Percentiles rank a stretch among this genome's conserved stretches.
Evolutionary conservation across 352 stramenopile genomes (phyloP).

Genomic region (Pythium aquatile): DNA sequence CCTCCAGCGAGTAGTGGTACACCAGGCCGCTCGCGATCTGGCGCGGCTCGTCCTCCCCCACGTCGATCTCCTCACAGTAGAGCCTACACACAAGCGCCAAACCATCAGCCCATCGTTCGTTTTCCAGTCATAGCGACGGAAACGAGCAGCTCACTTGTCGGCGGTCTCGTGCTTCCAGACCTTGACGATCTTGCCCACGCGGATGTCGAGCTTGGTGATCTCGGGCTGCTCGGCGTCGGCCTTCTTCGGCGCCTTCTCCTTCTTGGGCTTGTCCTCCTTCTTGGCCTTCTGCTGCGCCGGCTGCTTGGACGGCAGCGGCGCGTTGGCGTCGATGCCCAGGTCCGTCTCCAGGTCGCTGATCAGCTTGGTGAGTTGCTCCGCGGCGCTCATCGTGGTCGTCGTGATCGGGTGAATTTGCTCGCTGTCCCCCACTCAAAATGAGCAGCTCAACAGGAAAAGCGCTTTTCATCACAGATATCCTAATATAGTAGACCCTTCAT

Average conservation of each 20-base stretch:
- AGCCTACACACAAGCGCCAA: conserved; percentile 35
- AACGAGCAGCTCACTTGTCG: conserved; percentile 59
- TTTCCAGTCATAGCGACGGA: neutral
- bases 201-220: conserved; percentile 92
- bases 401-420: conserved; percentile 12
- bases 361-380: conserved; percentile 66
- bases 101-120: neutral
- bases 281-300: conserved; percentile 16
- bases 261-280: conserved; percentile 47
- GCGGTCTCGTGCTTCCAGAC: conserved; percentile 91
- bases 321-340: conserved; percentile 70
- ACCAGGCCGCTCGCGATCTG: conserved; percentile 88
- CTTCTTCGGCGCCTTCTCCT: conserved; percentile 51
- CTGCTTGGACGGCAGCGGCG: conserved; percentile 33
- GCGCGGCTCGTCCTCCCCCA: conserved; percentile 81
- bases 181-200: conserved; percentile 90
- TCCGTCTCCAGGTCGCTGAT: conserved; percentile 73
- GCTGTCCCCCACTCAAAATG: conserved; percentile 3
- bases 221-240: conserved; percentile 65
- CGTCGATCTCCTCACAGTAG: conserved; percentile 92
- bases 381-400: conserved; percentile 30
- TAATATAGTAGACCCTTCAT: conserved; percentile 8
- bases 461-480: conserved; percentile 13
- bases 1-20: conserved; percentile 83
- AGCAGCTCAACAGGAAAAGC: conserved; percentile 17